Conservation (phyloP, 805 yeast species). For the Ogataea zsoltii region DNA sequence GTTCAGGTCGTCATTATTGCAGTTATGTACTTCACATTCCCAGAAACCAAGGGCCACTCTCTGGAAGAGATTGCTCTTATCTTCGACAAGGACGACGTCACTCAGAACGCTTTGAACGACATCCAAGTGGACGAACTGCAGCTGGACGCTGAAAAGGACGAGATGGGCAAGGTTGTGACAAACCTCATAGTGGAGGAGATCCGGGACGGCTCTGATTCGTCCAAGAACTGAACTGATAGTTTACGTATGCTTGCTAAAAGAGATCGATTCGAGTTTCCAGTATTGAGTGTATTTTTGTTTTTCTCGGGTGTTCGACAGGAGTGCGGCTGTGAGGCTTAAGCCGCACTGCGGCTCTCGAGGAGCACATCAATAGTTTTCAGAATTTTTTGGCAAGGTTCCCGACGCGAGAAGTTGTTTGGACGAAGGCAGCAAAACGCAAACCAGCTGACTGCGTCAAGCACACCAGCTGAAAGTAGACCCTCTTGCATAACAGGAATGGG, state of each 20-base stretch:
- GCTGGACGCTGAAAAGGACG: background rate
- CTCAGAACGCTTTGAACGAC: slow-evolving; percentile 3
- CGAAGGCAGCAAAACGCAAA: too few species aligned
- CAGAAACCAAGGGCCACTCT: slow-evolving; percentile 42
- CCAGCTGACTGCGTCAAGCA: too few species aligned
- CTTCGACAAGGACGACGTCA: slow-evolving; percentile 12
- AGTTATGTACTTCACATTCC: slow-evolving; percentile 41
- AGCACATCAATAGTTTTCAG: background rate
- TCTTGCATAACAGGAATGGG: too few species aligned
- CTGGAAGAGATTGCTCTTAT: slow-evolving; percentile 37
- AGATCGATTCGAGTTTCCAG: too few species aligned
- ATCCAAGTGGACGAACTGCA: background rate
- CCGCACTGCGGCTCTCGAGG: background rate
- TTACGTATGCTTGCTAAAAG: background rate
- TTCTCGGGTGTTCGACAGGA: too few species aligned
- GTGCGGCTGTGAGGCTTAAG: slow-evolving; percentile 1
- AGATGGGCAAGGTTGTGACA: background rate
- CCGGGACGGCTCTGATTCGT: background rate
- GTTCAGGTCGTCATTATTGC: slow-evolving; percentile 28
- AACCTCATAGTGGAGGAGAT: background rate
- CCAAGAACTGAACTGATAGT: too few species aligned
- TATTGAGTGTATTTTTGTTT: too few species aligned
- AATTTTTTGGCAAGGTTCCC: background rate
- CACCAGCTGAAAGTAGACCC: too few species aligned
- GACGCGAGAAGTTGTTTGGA: too few species aligned